Conservation (phyloP, 805 yeast genomes). For the Wickerhamiella slavikovae region DNA sequence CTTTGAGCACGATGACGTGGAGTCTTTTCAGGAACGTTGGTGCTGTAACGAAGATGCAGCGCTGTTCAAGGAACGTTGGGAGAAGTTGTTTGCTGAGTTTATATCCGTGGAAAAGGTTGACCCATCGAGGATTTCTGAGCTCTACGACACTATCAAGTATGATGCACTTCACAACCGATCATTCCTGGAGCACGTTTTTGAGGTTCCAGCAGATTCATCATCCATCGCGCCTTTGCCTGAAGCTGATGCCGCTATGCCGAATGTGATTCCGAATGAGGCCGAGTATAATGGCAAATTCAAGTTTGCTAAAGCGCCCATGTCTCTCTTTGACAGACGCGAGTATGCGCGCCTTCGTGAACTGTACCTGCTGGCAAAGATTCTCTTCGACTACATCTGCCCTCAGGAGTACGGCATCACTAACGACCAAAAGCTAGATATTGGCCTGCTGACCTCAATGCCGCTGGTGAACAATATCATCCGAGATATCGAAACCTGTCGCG, state of each 20-base stretch:
- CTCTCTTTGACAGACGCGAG: slow-evolving; percentile 58
- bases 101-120: slow-evolving; percentile 86
- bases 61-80: slow-evolving; percentile 91
- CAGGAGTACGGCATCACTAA: slow-evolving; percentile 97
- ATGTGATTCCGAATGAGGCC: slow-evolving; percentile 13
- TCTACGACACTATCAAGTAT: slow-evolving; percentile 95
- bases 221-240: slow-evolving; percentile 23
- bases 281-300: slow-evolving; percentile 15
- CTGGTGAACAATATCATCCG: slow-evolving; percentile 67
- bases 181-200: slow-evolving; percentile 65
- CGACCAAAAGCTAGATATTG: slow-evolving; percentile 88
- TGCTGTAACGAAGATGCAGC: slow-evolving; percentile 92
- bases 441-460: slow-evolving; percentile 82
- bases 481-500: slow-evolving; percentile 64
- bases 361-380: slow-evolving; percentile 72
- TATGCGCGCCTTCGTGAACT: slow-evolving; percentile 70
- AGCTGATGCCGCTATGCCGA: slow-evolving; percentile 17
- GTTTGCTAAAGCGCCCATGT: slow-evolving; percentile 16
- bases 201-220: slow-evolving; percentile 14
- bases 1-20: slow-evolving; percentile 44
- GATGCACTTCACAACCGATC: slow-evolving; percentile 92
- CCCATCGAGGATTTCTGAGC: slow-evolving; percentile 89
- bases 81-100: slow-evolving; percentile 81
- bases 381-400: slow-evolving; percentile 94
- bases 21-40: slow-evolving; percentile 61